Percentiles rank a stretch among this genome's conserved stretches.
Evolutionary conservation across 2,329 filamentous ascomycete species (phyloP).

Genomic region (Nemania sp.): DNA sequence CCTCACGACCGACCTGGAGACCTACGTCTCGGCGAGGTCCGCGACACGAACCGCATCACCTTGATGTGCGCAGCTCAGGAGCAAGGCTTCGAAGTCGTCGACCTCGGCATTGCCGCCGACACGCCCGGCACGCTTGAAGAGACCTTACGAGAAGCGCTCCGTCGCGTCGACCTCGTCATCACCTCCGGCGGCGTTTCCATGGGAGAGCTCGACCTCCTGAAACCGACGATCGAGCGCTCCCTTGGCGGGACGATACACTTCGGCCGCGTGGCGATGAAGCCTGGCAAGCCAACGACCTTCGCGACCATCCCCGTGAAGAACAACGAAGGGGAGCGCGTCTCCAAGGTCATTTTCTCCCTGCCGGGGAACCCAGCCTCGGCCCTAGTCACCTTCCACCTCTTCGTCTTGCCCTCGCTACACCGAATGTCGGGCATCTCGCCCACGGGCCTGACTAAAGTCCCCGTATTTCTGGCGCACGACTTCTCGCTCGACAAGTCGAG

Average conservation of each 20-base stretch:
- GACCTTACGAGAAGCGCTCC: constrained; percentile 74
- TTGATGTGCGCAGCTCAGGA: constrained; percentile 76
- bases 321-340: constrained; percentile 57
- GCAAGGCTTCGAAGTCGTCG: constrained; percentile 77
- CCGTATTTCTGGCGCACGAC: constrained; percentile 72
- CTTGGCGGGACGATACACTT: constrained; percentile 95
- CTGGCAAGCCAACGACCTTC: constrained; percentile 96
- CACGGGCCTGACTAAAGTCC: constrained; percentile 71
- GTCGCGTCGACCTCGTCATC: constrained; percentile 78
- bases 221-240: constrained; percentile 89
- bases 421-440: constrained; percentile 71
- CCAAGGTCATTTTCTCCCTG: constrained; percentile 81
- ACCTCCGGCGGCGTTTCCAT: constrained; percentile 96
- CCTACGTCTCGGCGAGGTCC: constrained; percentile 79
- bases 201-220: constrained; percentile 95
- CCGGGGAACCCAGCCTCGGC: constrained; percentile 95
- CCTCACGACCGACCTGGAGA: constrained; percentile 66
- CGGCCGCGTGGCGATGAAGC: constrained; percentile 95
- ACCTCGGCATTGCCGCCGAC: constrained; percentile 84
- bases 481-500: constrained; percentile 75
- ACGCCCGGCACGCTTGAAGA: constrained; percentile 75
- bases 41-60: constrained; percentile 90
- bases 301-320: constrained; percentile 78
- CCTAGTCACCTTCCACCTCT: constrained; percentile 90
- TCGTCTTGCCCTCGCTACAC: constrained; percentile 86